Base-by-base conservation (phyloP, 805 yeast genomes). In the Barnettozyma sp. region DNA sequence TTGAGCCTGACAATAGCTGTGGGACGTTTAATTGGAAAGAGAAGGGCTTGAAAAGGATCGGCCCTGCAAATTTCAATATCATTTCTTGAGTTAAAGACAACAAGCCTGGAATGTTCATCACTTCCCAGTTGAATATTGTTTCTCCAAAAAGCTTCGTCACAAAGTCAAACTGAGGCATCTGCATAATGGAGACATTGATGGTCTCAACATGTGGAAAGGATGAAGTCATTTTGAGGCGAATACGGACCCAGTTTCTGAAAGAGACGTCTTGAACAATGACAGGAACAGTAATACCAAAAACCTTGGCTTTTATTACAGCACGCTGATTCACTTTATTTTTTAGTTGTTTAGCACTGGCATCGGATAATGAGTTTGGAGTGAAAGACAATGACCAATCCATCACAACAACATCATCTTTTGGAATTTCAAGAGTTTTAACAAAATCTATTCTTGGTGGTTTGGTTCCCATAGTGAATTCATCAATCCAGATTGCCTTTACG, bases 331-430 rank as follows among this genome's bases (percentile, higher is more conserved):
- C 88, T 47, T 76, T 78, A 56, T 78, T 85, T 55, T 80, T 84
- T 59, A 82, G 58, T 59, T 92, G 97, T 52, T 90, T 84, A 19
- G 78, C 76, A 37, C 86, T 85, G 48, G 86, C 65, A 58, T 92
- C 99, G 27, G 82, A 81, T 33, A 76, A 60, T 26, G 87, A 82
- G 59, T 85, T 86, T n/a, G 99, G 98, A 19, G 85, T 82, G 65
- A 88, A 85, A 1, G 96, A 83, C 29, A 82, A 73, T 27, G 78
- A 82, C 97, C 97, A 90, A 60, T 92, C 98, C 96, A 92, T 92
- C 35, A 94, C 96, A 9, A 90, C 94, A 35, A 92, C 81, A 54
- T 90, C 96, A 43, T 82, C 82, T 21, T 76, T 79, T n/a, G 97
- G 90, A 44, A 90, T 84, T 33, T 80, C 83, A 52, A 87, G 74